Evolutionary conservation across 176 grass and related monocot species (phyloP).

Genomic region (Dactylis glomerata): DNA sequence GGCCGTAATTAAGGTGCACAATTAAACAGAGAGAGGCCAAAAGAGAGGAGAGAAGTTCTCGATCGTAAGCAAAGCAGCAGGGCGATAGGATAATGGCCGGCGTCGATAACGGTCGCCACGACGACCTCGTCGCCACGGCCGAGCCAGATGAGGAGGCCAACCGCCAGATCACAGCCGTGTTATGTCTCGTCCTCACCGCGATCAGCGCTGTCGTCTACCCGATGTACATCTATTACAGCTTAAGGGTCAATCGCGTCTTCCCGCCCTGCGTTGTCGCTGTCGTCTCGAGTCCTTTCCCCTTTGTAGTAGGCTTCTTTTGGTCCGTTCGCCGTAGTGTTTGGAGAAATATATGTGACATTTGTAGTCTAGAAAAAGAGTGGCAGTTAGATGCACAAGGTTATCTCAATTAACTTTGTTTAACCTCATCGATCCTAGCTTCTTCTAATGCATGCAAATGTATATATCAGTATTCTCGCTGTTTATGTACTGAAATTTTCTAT

Average conservation of each 20-base stretch:
- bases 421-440: too few relatives aligned
- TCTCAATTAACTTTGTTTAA: neutral
- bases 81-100: neutral
- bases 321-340: neutral
- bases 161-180: neutral
- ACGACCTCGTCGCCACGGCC: neutral
- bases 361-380: neutral
- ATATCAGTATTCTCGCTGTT: too few relatives aligned
- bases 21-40: too few relatives aligned
- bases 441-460: too few relatives aligned
- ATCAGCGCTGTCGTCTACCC: too few relatives aligned
- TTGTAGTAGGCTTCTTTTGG: neutral
- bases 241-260: too few relatives aligned
- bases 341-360: neutral
- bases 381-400: neutral
- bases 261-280: too few relatives aligned
- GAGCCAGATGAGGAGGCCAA: neutral
- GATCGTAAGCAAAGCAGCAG: neutral
- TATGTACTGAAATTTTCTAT: too few relatives aligned
- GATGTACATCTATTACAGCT: too few relatives aligned
- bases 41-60: too few relatives aligned
- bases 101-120: neutral
- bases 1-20: too few relatives aligned
- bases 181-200: neutral
- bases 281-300: too few relatives aligned